These are phyloP conservation scores for Fusarium staphyleae DNA, from an alignment of 2,329 filamentous ascomycete species.

Conservation along the genomic window DNA sequence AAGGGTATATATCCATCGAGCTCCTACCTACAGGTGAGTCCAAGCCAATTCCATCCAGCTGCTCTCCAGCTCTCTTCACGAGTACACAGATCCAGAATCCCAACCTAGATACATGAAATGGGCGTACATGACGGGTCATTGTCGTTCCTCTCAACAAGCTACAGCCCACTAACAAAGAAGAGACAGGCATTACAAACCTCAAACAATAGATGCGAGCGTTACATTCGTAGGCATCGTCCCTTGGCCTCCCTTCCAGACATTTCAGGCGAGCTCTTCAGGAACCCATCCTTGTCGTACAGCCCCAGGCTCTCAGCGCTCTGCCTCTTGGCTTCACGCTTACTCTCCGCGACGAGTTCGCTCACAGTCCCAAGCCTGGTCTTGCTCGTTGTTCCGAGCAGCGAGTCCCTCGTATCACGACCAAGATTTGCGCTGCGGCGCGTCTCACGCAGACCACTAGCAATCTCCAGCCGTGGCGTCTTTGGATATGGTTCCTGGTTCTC, in stretches of 20 bases:
- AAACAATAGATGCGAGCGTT: conserved; percentile 9
- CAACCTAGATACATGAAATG: conserved; percentile 18
- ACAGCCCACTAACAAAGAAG: conserved; percentile 21
- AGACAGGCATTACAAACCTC: neutral
- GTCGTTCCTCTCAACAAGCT: neutral
- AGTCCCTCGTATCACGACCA: conserved; percentile 33
- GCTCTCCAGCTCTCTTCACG: neutral
- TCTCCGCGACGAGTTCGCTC: conserved; percentile 38
- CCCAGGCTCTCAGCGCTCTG: conserved; percentile 51
- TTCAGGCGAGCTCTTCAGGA: conserved; percentile 53
- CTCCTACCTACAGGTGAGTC: conserved; percentile 18
- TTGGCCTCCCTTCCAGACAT: conserved; percentile 45
- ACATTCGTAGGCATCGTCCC: conserved; percentile 41
- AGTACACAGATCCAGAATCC: neutral
- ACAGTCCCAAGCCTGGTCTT: conserved; percentile 40
- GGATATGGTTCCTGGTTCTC: conserved; percentile 39
- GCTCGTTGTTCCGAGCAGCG: conserved; percentile 6
- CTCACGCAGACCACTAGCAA: conserved; percentile 21
- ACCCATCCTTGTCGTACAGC: conserved; percentile 56
- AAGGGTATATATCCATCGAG: conserved; percentile 36
- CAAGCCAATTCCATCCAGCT: neutral
- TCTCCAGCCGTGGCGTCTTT: conserved; percentile 25
- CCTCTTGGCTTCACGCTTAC: conserved; percentile 32
- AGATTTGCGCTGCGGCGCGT: conserved; percentile 30
- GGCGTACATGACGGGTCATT: conserved; percentile 5